Evolutionary conservation across 1,139 yeast genomes (phyloP), one percentile per base, ranked within the genome.

Genomic region (Scheffersomyces stambukii): DNA sequence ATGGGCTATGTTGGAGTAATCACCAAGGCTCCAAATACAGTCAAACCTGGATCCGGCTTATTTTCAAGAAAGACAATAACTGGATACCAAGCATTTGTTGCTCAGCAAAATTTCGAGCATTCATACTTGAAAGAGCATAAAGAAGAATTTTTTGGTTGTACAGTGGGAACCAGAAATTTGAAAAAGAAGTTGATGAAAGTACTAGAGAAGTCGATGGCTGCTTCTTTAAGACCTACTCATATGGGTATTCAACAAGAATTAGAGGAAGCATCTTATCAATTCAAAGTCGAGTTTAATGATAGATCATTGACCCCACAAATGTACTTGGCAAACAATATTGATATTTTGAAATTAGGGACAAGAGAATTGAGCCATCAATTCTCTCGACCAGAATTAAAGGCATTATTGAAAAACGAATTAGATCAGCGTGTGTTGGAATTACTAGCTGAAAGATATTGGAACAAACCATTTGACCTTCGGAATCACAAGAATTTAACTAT

Each of bases 1-100:
- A 84, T 91, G 93, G 99, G 99, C 0, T 93, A 93, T 51, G 97
- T 93, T 19, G 98, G 98, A 30, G 98, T 93, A 10, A 81, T 93
- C 12, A 86, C 97, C 3, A 81, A 77, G 43, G 73, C 86, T 0
- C 94, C 95, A 6, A 8, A 42, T 45, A 41, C 45, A 21, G 24
- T 41, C 6, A 42, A 46, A 4, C 27, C 42, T n/a, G 36, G 42
- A 8, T 39, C 48, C 14, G 45, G 52, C 16, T 29, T 73, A 24
- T 61, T 62, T 36, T 52, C 64, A 14, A 54, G 68, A 34, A 60
- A 54, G 33, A 42, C 52, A n/a, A 35, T 58, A 17, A 51, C 68
- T 41, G 56, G 70, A 40, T 45, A 66, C 50, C 64, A 70, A 56
- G 56, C 81, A 40, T 61, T 56, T 38, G 67, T 77, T 18, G 75